These are phyloP conservation scores for Lachnellula willkommii DNA, from an alignment of 2,329 filamentous ascomycete species.

Conservation along the genomic window DNA sequence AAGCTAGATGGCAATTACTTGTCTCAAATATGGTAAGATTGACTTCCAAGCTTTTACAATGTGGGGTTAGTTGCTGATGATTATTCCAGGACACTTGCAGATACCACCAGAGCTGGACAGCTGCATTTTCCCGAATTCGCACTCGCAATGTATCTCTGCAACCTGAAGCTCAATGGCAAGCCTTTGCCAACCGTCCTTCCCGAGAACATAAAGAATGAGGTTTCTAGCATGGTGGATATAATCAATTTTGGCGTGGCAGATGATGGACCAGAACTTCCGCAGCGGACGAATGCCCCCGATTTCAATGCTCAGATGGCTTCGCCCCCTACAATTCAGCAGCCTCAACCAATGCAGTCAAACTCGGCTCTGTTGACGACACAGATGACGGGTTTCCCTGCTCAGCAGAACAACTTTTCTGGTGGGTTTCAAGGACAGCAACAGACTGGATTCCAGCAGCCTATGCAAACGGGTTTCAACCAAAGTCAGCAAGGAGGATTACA, in stretches of 20 bases:
- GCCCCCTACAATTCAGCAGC: constrained; percentile 57
- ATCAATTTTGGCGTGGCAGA: constrained; percentile 92
- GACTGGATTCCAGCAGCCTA: constrained; percentile 39
- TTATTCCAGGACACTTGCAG: constrained; percentile 69
- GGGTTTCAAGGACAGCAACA: constrained; percentile 41
- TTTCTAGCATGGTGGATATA: constrained; percentile 99
- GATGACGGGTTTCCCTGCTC: constrained; percentile 61
- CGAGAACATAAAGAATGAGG: constrained; percentile 87
- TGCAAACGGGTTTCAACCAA: constrained; percentile 49
- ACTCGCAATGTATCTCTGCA: constrained; percentile 97
- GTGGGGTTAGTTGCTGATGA: constrained; percentile 19
- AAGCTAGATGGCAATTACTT: constrained; percentile 81
- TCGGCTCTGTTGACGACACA: constrained; percentile 59
- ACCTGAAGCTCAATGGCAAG: constrained; percentile 84
- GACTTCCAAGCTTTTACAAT: constrained; percentile 1
- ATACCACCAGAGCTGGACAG: constrained; percentile 94
- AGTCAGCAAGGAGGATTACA: constrained; percentile 56
- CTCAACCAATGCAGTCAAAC: constrained; percentile 70
- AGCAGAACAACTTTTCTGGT: constrained; percentile 40
- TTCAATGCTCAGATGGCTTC: constrained; percentile 55
- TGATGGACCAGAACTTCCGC: constrained; percentile 50
- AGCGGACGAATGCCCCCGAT: constrained; percentile 61
- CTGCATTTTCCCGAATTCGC: constrained; percentile 97
- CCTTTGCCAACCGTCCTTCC: constrained; percentile 69
- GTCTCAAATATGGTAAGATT: constrained; percentile 79